These are phyloP conservation scores for Terana coerulea DNA, from an alignment of 768 basidiomycete species.

Conservation along the genomic window DNA sequence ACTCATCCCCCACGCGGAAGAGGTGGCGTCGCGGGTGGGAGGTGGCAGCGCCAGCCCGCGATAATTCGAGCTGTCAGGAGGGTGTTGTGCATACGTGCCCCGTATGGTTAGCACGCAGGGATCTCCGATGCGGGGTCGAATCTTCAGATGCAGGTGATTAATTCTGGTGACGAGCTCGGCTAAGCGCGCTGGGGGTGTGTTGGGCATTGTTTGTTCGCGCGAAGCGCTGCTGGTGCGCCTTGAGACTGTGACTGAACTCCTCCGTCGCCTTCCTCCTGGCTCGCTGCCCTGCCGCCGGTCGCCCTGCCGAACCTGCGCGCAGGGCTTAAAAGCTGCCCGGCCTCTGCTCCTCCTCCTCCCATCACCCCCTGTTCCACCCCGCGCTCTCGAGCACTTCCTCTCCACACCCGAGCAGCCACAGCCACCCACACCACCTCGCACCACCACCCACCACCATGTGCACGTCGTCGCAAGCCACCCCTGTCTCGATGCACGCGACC, in stretches of 20 bases:
- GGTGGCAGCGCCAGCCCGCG: no score
- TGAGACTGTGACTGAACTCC: no score
- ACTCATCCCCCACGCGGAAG: no score
- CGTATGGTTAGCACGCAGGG: not conserved
- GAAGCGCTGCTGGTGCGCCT: no score
- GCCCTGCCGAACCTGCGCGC: not conserved
- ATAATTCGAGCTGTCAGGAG: no score
- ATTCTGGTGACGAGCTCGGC: not conserved
- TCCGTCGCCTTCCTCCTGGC: slow-evolving; percentile 1
- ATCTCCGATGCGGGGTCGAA: slow-evolving; percentile 1
- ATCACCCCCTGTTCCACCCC: slow-evolving; percentile 3
- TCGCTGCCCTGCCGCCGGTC: not conserved
- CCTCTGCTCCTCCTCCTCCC: not conserved
- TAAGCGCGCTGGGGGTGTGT: not conserved
- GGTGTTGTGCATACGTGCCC: no score
- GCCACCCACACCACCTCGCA: not conserved
- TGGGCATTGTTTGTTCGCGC: not conserved
- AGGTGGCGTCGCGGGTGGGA: no score
- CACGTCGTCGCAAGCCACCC: slow-evolving; percentile 5
- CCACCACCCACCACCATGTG: not conserved
- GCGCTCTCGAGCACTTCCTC: slow-evolving; percentile 4
- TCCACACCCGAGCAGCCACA: not conserved
- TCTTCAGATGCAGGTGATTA: not conserved
- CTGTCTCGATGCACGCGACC: slow-evolving; percentile 8
- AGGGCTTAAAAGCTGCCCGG: not conserved